Conservation (phyloP, 2,329 filamentous ascomycete species). For the Trichoderma semiorbis region DNA sequence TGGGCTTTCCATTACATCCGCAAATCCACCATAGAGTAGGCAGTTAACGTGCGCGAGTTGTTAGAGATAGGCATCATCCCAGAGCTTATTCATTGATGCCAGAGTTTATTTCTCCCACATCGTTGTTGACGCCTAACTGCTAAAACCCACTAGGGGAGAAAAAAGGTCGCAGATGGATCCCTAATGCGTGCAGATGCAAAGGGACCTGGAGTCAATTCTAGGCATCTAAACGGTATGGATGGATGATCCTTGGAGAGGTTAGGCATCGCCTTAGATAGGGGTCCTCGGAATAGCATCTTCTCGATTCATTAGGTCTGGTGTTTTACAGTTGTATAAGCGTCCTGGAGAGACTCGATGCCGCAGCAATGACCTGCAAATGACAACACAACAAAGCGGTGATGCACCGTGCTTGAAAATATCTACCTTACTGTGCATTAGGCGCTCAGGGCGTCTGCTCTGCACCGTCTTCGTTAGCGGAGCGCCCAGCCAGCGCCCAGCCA, state of each 20-base stretch:
- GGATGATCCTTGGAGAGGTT: background rate
- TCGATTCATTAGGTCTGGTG: background rate
- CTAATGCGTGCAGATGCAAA: background rate
- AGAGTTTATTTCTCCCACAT: background rate
- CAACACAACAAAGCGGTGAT: conserved; percentile 4
- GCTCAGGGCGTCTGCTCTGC: background rate
- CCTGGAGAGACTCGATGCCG: background rate
- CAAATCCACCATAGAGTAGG: background rate
- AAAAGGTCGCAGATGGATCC: conserved; percentile 7
- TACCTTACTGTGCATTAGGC: background rate
- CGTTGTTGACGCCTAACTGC: background rate
- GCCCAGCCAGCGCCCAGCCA: background rate
- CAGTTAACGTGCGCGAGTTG: background rate
- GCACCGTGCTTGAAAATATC: background rate
- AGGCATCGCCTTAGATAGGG: background rate
- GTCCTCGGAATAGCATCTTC: background rate
- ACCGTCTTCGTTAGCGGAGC: conserved; percentile 4
- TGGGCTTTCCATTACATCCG: background rate
- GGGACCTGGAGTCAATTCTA: background rate
- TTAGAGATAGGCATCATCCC: background rate
- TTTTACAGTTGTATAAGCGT: background rate
- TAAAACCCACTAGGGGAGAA: background rate
- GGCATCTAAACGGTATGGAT: background rate
- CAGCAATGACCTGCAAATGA: background rate
- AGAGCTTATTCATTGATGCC: background rate